phyloP scores from a whole-genome alignment of 2,329 filamentous ascomycete species.

The Endoconidiophora laricicola region DNA sequence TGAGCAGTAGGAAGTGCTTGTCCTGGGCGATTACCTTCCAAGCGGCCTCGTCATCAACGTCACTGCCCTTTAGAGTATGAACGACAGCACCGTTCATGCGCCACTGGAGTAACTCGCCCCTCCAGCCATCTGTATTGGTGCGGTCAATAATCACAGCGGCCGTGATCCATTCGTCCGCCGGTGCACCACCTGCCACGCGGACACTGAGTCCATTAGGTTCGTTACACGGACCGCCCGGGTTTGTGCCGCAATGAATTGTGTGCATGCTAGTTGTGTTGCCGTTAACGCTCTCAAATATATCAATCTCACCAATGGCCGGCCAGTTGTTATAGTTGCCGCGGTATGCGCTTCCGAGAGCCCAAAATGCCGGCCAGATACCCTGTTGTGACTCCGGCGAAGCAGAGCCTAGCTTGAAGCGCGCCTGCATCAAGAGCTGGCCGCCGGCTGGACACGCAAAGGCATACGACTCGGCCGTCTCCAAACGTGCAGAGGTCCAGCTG shows the following conservation, averaged over 20 bases:
- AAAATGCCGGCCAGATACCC: conserved; percentile 32
- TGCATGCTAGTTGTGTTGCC: conserved; percentile 21
- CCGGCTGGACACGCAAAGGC: conserved; percentile 22
- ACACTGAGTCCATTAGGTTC: conserved; percentile 23
- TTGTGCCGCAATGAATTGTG: conserved; percentile 26
- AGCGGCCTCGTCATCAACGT: conserved; percentile 17
- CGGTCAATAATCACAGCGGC: conserved; percentile 22
- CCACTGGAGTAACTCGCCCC: conserved; percentile 21
- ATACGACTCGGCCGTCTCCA: conserved; percentile 23
- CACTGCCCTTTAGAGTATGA: conserved; percentile 18
- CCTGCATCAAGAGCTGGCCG: conserved; percentile 23
- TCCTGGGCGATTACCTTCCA: conserved; percentile 20
- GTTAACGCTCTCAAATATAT: conserved; percentile 29
- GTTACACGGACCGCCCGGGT: conserved; percentile 25
- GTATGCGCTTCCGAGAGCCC: conserved; percentile 25
- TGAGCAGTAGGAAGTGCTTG: conserved; percentile 22
- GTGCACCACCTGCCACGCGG: conserved; percentile 14
- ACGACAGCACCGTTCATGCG: conserved; percentile 19
- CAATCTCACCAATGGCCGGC: conserved; percentile 28
- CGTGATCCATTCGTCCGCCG: conserved; percentile 21
- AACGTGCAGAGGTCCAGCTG: conserved; percentile 28
- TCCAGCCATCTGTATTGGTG: conserved; percentile 15
- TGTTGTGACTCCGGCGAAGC: conserved; percentile 17
- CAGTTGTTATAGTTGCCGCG: conserved; percentile 24
- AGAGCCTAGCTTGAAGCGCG: conserved; percentile 22